A percentile compares a stretch with the other conserved stretches of the same genome.
Evolutionary conservation across 148 eudicot genomes (phyloP).

Genomic region (Oxyria digyna): DNA sequence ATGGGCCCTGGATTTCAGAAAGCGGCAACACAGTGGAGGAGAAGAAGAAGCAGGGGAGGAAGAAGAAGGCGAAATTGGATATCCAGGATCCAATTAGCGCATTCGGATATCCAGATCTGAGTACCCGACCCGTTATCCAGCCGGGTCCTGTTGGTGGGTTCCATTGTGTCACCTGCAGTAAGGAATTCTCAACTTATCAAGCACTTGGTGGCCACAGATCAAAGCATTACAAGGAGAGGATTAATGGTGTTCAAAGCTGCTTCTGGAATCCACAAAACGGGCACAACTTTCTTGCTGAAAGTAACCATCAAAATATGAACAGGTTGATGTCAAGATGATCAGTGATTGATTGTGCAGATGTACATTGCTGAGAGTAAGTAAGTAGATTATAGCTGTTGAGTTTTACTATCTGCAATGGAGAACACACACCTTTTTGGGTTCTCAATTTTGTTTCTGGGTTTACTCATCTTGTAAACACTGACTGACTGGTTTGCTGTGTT

Average conservation of each 20-base stretch:
- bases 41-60: slow-evolving; percentile 8
- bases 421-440: not conserved
- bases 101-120: not conserved
- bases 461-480: not conserved
- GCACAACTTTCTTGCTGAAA: not conserved
- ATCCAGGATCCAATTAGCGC: not conserved
- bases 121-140: no score
- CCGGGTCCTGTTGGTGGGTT: not conserved
- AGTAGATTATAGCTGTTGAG: not conserved
- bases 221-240: slow-evolving; percentile 22
- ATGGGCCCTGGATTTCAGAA: not conserved
- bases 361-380: no score
- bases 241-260: not conserved
- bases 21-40: not conserved
- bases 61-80: not conserved
- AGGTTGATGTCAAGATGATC: not conserved
- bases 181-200: slow-evolving; percentile 18
- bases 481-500: not conserved
- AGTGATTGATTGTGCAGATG: not conserved
- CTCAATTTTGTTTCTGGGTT: not conserved
- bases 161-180: slow-evolving; percentile 19
- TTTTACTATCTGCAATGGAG: not conserved
- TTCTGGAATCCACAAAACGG: slow-evolving; percentile 1
- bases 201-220: slow-evolving; percentile 36
- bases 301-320: not conserved